These are phyloP conservation scores for Prasinococcaceae sp. DNA, from an alignment of 139 green algal genomes.

Conservation along the genomic window DNA sequence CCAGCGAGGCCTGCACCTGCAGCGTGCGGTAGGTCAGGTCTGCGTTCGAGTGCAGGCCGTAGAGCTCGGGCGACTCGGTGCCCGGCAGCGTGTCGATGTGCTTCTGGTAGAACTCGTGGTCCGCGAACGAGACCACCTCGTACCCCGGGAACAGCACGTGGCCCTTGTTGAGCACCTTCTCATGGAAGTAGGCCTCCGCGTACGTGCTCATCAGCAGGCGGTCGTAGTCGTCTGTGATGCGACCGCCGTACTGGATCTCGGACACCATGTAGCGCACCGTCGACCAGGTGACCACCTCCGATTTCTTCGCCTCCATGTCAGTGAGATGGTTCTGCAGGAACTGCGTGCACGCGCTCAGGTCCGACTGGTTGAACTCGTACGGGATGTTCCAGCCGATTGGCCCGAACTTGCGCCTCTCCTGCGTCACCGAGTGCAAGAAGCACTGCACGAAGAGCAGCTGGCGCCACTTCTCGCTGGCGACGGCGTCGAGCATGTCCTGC, in stretches of 20 bases:
- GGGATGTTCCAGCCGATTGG: slow-evolving; percentile 91
- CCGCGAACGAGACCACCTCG: slow-evolving; percentile 49
- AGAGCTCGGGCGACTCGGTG: slow-evolving; percentile 75
- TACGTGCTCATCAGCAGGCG: slow-evolving; percentile 82
- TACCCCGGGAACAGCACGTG: slow-evolving; percentile 53
- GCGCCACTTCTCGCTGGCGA: slow-evolving; percentile 64
- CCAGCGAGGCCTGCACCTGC: slow-evolving; percentile 48
- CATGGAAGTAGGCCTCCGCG: slow-evolving; percentile 56
- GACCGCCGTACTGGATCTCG: slow-evolving; percentile 83
- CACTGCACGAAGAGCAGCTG: slow-evolving; percentile 83
- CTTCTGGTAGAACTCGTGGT: slow-evolving; percentile 61
- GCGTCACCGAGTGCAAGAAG: slow-evolving; percentile 76
- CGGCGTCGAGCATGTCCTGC: slow-evolving; percentile 70
- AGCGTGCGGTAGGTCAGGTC: slow-evolving; percentile 80
- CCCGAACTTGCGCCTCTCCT: slow-evolving; percentile 87
- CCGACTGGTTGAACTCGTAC: slow-evolving; percentile 88
- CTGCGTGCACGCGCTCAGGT: slow-evolving; percentile 69
- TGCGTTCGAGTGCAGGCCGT: slow-evolving; percentile 84
- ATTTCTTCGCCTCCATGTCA: slow-evolving; percentile 80
- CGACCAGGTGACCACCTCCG: slow-evolving; percentile 32
- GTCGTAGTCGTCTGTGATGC: slow-evolving; percentile 92
- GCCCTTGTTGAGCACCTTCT: slow-evolving; percentile 18
- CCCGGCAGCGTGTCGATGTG: slow-evolving; percentile 65
- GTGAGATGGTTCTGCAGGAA: slow-evolving; percentile 84
- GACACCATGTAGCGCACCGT: slow-evolving; percentile 79